Conservation (phyloP, 2,329 filamentous ascomycete genomes). For the Alternaria hordeiaustralica region DNA sequence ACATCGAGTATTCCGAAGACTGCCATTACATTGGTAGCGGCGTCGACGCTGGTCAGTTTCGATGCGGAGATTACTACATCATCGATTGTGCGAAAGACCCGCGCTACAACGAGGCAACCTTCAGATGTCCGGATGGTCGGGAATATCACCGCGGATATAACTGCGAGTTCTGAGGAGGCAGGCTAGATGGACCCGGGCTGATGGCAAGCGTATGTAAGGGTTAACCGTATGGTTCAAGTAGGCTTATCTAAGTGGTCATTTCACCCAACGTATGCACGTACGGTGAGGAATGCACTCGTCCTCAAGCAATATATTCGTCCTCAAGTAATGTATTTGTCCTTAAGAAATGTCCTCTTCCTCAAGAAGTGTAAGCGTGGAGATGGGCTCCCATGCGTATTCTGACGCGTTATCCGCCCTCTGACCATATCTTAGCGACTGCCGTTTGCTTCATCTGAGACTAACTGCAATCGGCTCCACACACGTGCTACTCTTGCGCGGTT, state of each 20-base stretch:
- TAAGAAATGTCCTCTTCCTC: neutral
- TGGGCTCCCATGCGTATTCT: neutral
- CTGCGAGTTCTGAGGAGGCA: neutral
- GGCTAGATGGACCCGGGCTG: neutral
- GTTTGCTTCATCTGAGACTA: neutral
- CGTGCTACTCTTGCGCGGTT: neutral
- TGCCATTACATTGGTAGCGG: neutral
- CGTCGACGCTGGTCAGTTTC: neutral
- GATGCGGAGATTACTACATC: neutral
- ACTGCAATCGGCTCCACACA: neutral
- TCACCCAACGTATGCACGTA: neutral
- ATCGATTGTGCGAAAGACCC: neutral
- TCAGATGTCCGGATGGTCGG: neutral
- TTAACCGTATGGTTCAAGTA: neutral
- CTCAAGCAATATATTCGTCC: neutral
- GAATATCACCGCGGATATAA: neutral
- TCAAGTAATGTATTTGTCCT: neutral
- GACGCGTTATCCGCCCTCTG: neutral
- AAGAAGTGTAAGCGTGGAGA: neutral
- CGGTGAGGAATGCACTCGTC: neutral
- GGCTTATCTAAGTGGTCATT: neutral
- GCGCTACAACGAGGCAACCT: neutral
- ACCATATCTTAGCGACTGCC: neutral
- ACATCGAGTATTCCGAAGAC: neutral
- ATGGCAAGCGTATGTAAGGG: neutral